phyloP scores from a whole-genome alignment of 1,139 yeast genomes.

The Geotrichum europaeum region DNA sequence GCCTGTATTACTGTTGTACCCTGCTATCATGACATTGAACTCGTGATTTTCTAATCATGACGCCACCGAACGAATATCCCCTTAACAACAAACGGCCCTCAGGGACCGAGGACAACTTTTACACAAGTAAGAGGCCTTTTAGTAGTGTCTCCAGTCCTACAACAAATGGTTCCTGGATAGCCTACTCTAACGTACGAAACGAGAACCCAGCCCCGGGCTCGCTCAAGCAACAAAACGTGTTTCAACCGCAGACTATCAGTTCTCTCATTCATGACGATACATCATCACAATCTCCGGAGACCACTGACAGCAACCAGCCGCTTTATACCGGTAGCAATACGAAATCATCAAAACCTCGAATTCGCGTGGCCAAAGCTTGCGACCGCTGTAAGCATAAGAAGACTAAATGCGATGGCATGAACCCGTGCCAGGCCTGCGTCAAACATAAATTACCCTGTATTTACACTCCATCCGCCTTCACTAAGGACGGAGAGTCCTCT shows the following conservation, averaged over 20 bases:
- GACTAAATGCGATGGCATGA: conserved; percentile 55
- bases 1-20: neutral
- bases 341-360: conserved; percentile 10
- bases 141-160: neutral
- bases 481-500: neutral
- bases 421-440: conserved; percentile 50
- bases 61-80: neutral
- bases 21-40: neutral
- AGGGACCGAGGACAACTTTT: neutral
- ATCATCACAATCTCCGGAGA: neutral
- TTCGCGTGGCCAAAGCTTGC: conserved; percentile 51
- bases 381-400: conserved; percentile 55
- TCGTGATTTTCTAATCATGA: neutral
- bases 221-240: neutral
- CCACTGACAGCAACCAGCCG: conserved; percentile 1
- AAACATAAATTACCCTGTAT: conserved; percentile 43
- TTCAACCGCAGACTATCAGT: neutral
- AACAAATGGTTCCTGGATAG: neutral
- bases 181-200: neutral
- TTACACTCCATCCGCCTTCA: conserved; percentile 20
- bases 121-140: neutral
- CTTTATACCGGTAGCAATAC: conserved; percentile 7
- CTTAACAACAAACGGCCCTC: neutral
- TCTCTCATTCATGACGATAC: neutral
- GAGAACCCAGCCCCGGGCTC: neutral